phyloP scores from a whole-genome alignment of 1,284 basidiomycete species.

The Leccinum fuscescens region DNA sequence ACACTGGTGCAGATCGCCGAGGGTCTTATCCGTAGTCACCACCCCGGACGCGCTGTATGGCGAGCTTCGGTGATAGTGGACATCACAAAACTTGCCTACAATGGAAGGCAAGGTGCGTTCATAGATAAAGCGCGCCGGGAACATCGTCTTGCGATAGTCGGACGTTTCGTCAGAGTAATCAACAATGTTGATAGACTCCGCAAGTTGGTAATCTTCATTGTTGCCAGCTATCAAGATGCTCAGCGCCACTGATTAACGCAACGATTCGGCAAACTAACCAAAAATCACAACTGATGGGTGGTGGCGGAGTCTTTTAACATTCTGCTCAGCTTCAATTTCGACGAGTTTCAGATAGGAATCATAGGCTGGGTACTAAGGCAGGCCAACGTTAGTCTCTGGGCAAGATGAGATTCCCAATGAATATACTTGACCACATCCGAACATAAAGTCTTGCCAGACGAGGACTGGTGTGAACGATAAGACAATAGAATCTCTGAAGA shows the following conservation, averaged over 20 bases:
- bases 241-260: neutral
- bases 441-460: constrained; percentile 90
- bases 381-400: neutral
- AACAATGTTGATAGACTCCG: constrained; percentile 74
- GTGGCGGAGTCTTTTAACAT: constrained; percentile 69
- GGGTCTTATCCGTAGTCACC: constrained; percentile 67
- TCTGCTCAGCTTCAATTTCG: constrained; percentile 69
- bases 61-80: constrained; percentile 80
- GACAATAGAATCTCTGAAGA: neutral
- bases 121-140: constrained; percentile 87
- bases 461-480: constrained; percentile 48
- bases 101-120: constrained; percentile 77
- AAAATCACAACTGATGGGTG: constrained; percentile 84
- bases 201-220: constrained; percentile 83
- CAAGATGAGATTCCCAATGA: constrained; percentile 7
- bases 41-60: constrained; percentile 84
- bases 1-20: constrained; percentile 89
- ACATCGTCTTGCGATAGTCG: constrained; percentile 79
- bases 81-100: constrained; percentile 61
- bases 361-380: constrained; percentile 69
- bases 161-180: constrained; percentile 81
- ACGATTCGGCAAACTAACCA: constrained; percentile 42
- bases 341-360: constrained; percentile 68
- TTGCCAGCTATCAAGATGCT: constrained; percentile 66
- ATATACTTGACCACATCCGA: constrained; percentile 74